Percentiles rank a stretch among this genome's conserved stretches.
These are phyloP conservation scores for Francoa sonchifolia DNA, from an alignment of 441 rosid genomes.

Conservation along the genomic window DNA sequence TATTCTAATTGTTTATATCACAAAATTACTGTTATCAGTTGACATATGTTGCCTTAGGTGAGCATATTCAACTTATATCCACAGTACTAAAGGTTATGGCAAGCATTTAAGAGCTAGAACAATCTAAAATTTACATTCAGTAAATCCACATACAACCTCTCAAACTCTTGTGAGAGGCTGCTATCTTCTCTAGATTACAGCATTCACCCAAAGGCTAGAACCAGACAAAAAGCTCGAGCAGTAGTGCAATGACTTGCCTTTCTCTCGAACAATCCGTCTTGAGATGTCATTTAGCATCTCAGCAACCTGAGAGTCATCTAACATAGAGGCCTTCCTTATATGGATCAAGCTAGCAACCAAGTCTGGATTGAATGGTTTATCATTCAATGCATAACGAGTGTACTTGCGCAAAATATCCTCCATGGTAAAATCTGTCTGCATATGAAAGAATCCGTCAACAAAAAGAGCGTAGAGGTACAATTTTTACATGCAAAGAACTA, in stretches of 20 bases:
- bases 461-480: too few relatives aligned
- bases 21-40: too few relatives aligned
- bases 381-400: conserved; percentile 77
- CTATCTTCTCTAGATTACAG: too few relatives aligned
- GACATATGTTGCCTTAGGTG: too few relatives aligned
- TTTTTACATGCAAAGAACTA: background rate
- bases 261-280: conserved; percentile 60
- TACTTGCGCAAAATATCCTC: conserved; percentile 82
- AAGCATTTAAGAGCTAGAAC: too few relatives aligned
- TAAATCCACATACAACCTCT: too few relatives aligned
- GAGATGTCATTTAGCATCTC: conserved; percentile 76
- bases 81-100: too few relatives aligned
- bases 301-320: conserved; percentile 60
- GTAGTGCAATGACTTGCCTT: conserved; percentile 31
- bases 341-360: conserved; percentile 49
- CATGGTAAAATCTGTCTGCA: conserved; percentile 89
- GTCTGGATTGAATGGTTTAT: conserved; percentile 76
- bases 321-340: conserved; percentile 59
- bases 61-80: too few relatives aligned
- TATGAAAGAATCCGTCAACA: too few relatives aligned
- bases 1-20: too few relatives aligned
- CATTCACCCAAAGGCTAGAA: too few relatives aligned
- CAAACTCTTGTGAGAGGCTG: too few relatives aligned
- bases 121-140: background rate
- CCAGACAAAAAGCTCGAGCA: background rate